Conservation (phyloP, 805 yeast species). For the Cyberlindnera misumaiensis region DNA sequence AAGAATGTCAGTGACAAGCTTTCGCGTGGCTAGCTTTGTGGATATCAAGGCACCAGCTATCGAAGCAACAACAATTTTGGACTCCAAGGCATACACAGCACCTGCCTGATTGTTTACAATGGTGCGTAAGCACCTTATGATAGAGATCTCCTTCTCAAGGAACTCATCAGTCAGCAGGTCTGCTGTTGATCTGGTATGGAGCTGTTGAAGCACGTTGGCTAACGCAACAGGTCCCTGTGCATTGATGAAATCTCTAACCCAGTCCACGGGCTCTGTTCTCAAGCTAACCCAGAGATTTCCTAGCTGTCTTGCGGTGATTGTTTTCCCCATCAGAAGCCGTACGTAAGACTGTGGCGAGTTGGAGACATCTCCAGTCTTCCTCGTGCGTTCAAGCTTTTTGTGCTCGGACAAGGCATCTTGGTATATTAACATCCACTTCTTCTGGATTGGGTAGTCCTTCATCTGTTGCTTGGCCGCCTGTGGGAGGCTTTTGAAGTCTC, state of each 20-base stretch:
- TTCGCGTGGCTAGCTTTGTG: conserved; percentile 67
- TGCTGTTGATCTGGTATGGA: conserved; percentile 26
- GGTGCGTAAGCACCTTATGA: conserved; percentile 74
- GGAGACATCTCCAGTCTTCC: conserved; percentile 19
- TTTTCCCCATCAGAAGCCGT: conserved; percentile 60
- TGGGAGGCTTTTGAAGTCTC: conserved; percentile 70
- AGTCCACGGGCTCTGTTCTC: conserved; percentile 78
- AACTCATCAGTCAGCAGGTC: conserved; percentile 31
- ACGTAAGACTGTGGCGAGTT: conserved; percentile 69
- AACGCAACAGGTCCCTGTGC: conserved; percentile 79
- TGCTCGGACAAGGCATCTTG: conserved; percentile 79
- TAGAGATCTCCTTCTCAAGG: conserved; percentile 64
- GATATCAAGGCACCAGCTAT: conserved; percentile 70
- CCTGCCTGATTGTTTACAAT: conserved; percentile 60
- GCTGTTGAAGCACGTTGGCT: conserved; percentile 55
- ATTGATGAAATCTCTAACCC: conserved; percentile 76
- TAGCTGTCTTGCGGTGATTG: conserved; percentile 61
- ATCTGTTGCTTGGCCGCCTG: conserved; percentile 70
- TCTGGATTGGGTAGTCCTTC: conserved; percentile 64
- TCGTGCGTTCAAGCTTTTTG: conserved; percentile 42
- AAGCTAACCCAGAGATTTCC: conserved; percentile 86
- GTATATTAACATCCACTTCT: conserved; percentile 86
- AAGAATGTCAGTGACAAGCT: conserved; percentile 72
- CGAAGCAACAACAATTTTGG: conserved; percentile 45
- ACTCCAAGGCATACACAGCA: conserved; percentile 46